These are phyloP conservation scores for Tremella mesenterica DNA, from an alignment of 768 basidiomycete genomes.

Conservation along the genomic window DNA sequence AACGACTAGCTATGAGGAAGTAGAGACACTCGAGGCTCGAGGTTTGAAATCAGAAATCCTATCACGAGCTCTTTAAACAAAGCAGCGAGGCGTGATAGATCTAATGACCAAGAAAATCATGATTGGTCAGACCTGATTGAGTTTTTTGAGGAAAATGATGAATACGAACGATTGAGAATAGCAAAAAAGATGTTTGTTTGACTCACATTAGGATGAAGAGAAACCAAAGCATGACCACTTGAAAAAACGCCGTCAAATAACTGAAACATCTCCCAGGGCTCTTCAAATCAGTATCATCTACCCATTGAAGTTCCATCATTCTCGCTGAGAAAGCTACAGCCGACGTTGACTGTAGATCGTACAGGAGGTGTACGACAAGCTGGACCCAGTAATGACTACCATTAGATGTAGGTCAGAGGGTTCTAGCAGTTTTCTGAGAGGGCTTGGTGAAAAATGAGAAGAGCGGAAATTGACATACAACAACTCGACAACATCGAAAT, in stretches of 20 bases:
- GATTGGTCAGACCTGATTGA: no score
- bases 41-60: slow-evolving; percentile 48
- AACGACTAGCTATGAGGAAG: no score
- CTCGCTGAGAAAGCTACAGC: no score
- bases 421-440: slow-evolving; percentile 48
- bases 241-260: neutral
- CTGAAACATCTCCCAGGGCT: neutral
- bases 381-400: no score
- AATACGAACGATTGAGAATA: no score
- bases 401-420: slow-evolving; percentile 63
- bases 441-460: neutral
- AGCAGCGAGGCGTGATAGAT: slow-evolving; percentile 71
- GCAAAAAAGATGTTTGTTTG: no score
- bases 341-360: no score
- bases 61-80: slow-evolving; percentile 78
- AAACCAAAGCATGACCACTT: neutral
- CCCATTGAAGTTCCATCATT: no score
- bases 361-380: no score
- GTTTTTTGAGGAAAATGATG: no score
- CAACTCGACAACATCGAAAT: slow-evolving; percentile 66
- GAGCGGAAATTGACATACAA: slow-evolving; percentile 52
- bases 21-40: neutral
- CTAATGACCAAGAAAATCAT: no score
- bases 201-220: neutral
- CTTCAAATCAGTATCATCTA: neutral